Evolutionary conservation across 371 early-diverging fungal species (phyloP).

Genomic region (Mucor indicus): DNA sequence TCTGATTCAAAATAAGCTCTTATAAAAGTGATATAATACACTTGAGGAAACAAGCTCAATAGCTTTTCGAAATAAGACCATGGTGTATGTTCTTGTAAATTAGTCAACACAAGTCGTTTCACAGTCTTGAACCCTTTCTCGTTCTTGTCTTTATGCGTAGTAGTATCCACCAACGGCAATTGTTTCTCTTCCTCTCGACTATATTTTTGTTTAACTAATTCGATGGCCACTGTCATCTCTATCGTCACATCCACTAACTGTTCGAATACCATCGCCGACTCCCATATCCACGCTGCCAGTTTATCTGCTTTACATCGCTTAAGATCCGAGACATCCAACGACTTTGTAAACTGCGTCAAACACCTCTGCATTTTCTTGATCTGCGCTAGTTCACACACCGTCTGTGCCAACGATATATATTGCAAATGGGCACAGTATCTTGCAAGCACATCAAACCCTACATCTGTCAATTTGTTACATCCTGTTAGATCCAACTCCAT

Average conservation of each 20-base stretch:
- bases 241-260: neutral
- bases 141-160: neutral
- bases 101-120: neutral
- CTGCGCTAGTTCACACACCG: neutral
- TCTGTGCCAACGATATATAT: constrained; percentile 8
- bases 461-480: constrained; percentile 18
- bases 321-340: constrained; percentile 6
- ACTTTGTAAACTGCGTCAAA: neutral
- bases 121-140: neutral
- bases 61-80: constrained; percentile 2
- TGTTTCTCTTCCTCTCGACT: too few species aligned
- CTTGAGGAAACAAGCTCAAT: constrained; percentile 3
- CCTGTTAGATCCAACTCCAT: constrained; percentile 29
- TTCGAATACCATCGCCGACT: neutral
- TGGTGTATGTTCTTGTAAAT: constrained; percentile 8
- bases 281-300: constrained; percentile 8
- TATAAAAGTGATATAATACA: constrained; percentile 1
- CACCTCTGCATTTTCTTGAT: too few species aligned
- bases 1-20: constrained; percentile 13
- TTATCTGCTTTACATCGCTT: neutral
- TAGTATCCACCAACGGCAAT: too few species aligned
- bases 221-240: neutral
- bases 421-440: constrained; percentile 11
- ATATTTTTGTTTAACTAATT: neutral
- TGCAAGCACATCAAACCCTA: constrained; percentile 20